Evolutionary conservation across 116 monocot genomes (phyloP), one percentile per base, ranked within the genome.

Genomic region (Papilionanthe hybrid): DNA sequence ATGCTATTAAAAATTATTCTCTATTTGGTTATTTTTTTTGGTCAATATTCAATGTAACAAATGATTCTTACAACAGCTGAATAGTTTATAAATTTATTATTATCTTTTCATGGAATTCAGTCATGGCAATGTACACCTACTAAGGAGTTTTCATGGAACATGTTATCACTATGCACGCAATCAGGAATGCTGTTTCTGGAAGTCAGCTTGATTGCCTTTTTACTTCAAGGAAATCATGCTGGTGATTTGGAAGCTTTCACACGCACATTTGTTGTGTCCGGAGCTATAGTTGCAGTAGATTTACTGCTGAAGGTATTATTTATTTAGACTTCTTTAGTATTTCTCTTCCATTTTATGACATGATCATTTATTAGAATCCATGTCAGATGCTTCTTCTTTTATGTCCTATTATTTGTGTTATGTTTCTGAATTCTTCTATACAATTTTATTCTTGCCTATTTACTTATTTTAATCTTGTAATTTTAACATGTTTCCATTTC

Each of bases 181-280:
- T 93, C 92, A 1, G 96, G 96, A 49, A 85, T 96, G 89, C 45
- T 96, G 50, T 93, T 96, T 85, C 56, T 96, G 74, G 92, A 98
- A 88, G 81, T 98, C 72, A 94, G 94, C 71, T 79, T 94, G 79
- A 79, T 98, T 60, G 93, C 98, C 8, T 94, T 98, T 83, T 75
- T 94, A 79, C 92, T 94, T 80, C 93, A 98, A 93, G 93, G 95
- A 82, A 94, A 98, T 78, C 81, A 91, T 66, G 85, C 90, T 5
- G 84, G 86, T 86, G 93, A 90, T 9, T 76, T 88, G 71, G 95
- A 94, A 55, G 88, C 91, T 84, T 85, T 94, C 75, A 88, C 95
- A 41, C 88, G 84, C 1, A 93, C 93, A 56, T 94, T 98, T 88
- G 77, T 91, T 25, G 69, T 90, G 43, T 93, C 94, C 74, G 98